Percentiles rank a stretch among this genome's conserved stretches.
Evolutionary conservation across 768 basidiomycete species (phyloP).

Genomic region (Exsudoporus frostii): DNA sequence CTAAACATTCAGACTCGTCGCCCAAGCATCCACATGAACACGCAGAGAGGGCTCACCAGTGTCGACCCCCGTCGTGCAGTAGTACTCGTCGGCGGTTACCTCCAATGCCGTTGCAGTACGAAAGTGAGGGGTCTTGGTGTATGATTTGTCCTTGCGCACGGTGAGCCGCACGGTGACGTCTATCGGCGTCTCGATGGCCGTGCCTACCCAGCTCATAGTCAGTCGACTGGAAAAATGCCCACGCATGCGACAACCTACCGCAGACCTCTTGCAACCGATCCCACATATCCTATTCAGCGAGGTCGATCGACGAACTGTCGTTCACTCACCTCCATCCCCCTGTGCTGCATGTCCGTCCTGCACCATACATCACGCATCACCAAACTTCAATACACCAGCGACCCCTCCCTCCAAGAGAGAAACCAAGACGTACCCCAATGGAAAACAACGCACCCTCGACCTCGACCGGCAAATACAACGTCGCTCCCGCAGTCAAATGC

Average conservation of each 20-base stretch:
- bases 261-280: conserved; percentile 46
- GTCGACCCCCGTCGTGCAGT: conserved; percentile 57
- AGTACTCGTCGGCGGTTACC: conserved; percentile 37
- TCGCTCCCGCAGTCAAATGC: conserved; percentile 53
- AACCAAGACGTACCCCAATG: conserved; percentile 42
- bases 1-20: conserved; percentile 17
- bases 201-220: conserved; percentile 35
- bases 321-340: conserved; percentile 55
- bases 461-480: conserved; percentile 54
- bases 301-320: not conserved
- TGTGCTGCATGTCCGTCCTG: conserved; percentile 68
- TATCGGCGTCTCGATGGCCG: conserved; percentile 64
- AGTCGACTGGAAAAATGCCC: not conserved
- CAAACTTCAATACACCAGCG: not conserved
- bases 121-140: conserved; percentile 60
- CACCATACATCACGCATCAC: not conserved
- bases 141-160: conserved; percentile 53
- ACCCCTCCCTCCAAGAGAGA: not conserved
- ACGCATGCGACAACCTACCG: conserved; percentile 35
- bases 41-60: conserved; percentile 29
- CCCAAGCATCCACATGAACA: not conserved
- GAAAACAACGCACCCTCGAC: conserved; percentile 60
- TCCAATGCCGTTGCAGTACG: conserved; percentile 29
- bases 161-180: conserved; percentile 52
- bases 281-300: not conserved